Conservation (phyloP, 2,329 filamentous ascomycete genomes). For the Colletotrichum sp. region DNA sequence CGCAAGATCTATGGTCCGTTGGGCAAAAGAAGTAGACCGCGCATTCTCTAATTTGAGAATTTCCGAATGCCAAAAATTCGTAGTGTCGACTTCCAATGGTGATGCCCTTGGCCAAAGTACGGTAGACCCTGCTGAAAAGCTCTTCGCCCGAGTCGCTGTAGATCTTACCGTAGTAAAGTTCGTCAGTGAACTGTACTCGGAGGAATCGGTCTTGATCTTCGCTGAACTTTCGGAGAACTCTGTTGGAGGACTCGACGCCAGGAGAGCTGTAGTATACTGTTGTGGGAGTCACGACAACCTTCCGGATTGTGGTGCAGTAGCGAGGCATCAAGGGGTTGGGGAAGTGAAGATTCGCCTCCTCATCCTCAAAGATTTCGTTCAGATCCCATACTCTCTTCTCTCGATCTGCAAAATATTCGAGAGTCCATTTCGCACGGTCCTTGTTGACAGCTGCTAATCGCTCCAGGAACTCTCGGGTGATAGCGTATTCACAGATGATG, state of each 20-base stretch:
- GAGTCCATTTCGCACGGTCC: conserved; percentile 64
- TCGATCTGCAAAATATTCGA: conserved; percentile 76
- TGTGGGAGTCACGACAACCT: conserved; percentile 82
- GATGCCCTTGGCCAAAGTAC: conserved; percentile 79
- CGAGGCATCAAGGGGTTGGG: conserved; percentile 62
- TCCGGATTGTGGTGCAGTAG: conserved; percentile 78
- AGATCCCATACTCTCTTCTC: conserved; percentile 70
- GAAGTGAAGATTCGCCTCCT: conserved; percentile 51
- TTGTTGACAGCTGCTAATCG: conserved; percentile 54
- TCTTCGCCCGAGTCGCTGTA: conserved; percentile 56
- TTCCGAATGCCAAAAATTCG: conserved; percentile 92
- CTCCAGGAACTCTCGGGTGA: conserved; percentile 70
- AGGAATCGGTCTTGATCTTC: conserved; percentile 79
- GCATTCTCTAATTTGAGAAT: conserved; percentile 91
- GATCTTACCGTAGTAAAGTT: conserved; percentile 68
- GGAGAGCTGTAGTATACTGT: conserved; percentile 81
- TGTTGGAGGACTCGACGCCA: conserved; percentile 83
- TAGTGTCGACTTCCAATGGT: conserved; percentile 81
- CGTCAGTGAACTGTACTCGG: conserved; percentile 88
- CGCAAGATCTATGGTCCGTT: conserved; percentile 68
- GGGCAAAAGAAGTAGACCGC: conserved; percentile 93
- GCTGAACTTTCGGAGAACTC: conserved; percentile 78
- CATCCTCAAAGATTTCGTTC: conserved; percentile 70
- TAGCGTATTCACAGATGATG: conserved; percentile 76
- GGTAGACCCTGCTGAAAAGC: conserved; percentile 75